phyloP scores from a whole-genome alignment of 441 rosid species.

The Arabidopsis hybrid region DNA sequence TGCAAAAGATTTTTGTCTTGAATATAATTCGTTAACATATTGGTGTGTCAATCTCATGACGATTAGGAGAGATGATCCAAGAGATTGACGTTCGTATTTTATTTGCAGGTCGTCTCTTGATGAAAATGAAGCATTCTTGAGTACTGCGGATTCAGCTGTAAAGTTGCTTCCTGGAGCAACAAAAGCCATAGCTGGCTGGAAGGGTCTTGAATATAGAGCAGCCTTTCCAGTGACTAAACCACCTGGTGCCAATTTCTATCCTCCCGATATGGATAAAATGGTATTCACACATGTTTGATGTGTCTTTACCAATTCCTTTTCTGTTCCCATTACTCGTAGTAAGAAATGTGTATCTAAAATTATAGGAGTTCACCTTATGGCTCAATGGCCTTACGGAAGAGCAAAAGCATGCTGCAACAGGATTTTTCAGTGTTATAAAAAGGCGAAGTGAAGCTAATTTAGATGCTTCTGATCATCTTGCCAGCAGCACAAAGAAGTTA shows the following conservation, averaged over 20 bases:
- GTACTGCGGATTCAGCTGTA: conserved; percentile 88
- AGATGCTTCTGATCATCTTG: conserved; percentile 50
- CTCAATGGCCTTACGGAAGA: conserved; percentile 59
- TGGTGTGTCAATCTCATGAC: conserved; percentile 13
- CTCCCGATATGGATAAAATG: conserved; percentile 94
- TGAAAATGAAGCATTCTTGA: conserved; percentile 85
- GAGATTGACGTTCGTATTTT: conserved; percentile 37
- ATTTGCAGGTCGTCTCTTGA: conserved; percentile 88
- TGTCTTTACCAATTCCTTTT: conserved; percentile 7
- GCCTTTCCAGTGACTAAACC: conserved; percentile 85
- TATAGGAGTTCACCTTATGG: conserved; percentile 88
- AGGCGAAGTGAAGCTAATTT: conserved; percentile 62
- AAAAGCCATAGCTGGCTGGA: conserved; percentile 77
- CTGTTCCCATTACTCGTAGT: neutral
- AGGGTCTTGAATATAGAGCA: conserved; percentile 85
- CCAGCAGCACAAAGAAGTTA: conserved; percentile 44
- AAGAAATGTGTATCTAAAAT: conserved; percentile 37
- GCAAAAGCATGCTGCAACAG: conserved; percentile 65
- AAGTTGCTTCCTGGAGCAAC: conserved; percentile 79
- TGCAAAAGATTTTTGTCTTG: conserved; percentile 1
- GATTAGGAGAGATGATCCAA: conserved; percentile 5
- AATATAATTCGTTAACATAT: neutral
- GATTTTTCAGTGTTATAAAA: conserved; percentile 84
- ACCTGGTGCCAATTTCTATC: conserved; percentile 93
- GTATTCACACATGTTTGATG: conserved; percentile 50